A percentile compares a stretch with the other conserved stretches of the same genome.
These are phyloP conservation scores for Trichoderma breve DNA, from an alignment of 2,329 filamentous ascomycete genomes.

Conservation along the genomic window DNA sequence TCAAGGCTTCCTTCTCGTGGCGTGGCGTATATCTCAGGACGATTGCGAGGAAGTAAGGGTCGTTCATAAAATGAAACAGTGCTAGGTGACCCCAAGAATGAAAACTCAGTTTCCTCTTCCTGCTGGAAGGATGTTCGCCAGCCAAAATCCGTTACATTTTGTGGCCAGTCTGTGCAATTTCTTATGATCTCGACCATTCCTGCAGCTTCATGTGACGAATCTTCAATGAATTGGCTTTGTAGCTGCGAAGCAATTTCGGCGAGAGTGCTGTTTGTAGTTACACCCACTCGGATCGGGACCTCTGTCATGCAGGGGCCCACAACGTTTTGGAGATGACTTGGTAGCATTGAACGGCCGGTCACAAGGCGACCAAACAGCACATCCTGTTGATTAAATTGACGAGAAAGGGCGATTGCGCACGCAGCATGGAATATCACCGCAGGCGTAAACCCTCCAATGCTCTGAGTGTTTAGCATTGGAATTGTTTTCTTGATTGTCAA, in stretches of 20 bases:
- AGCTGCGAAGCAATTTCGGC: background rate
- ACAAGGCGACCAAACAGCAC: constrained; percentile 19
- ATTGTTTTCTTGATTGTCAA: background rate
- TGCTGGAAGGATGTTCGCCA: constrained; percentile 16
- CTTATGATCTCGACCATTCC: constrained; percentile 13
- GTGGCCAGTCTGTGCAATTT: constrained; percentile 17
- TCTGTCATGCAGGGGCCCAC: constrained; percentile 17
- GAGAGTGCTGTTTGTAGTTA: background rate
- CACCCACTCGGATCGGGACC: background rate
- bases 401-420: constrained; percentile 5
- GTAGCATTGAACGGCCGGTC: constrained; percentile 15
- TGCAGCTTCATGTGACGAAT: constrained; percentile 6
- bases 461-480: background rate
- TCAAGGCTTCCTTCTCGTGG: background rate
- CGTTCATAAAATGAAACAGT: background rate
- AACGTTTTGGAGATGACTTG: constrained; percentile 13
- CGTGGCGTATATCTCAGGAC: constrained; percentile 14
- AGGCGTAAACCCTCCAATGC: background rate
- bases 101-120: constrained; percentile 5
- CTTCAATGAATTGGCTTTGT: constrained; percentile 11
- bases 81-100: constrained; percentile 4
- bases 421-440: constrained; percentile 10
- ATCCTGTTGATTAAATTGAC: constrained; percentile 7
- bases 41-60: background rate
- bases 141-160: constrained; percentile 8